phyloP scores from a whole-genome alignment of 768 basidiomycete genomes.

The Xerocomellus intermedius region DNA sequence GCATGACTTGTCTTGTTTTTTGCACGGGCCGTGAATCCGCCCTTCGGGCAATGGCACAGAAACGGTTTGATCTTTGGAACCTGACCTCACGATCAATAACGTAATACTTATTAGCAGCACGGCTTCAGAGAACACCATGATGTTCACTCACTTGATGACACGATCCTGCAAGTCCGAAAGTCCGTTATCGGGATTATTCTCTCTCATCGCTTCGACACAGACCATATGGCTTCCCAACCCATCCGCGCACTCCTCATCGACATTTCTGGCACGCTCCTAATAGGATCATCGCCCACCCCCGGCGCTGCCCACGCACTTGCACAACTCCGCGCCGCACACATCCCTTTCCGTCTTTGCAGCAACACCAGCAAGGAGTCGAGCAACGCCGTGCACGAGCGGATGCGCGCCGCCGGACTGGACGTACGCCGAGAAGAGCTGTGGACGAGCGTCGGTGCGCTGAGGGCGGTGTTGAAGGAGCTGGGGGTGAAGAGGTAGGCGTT shows the following conservation, averaged over 20 bases:
- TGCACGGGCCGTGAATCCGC: too few species aligned
- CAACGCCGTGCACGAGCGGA: conserved; percentile 37
- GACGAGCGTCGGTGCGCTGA: conserved; percentile 64
- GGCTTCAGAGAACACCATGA: too few species aligned
- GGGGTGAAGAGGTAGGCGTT: conserved; percentile 40
- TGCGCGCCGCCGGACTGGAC: conserved; percentile 51
- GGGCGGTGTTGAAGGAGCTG: conserved; percentile 40
- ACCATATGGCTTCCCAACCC: not conserved
- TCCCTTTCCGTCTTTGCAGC: conserved; percentile 58
- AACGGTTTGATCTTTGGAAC: too few species aligned
- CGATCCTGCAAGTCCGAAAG: too few species aligned
- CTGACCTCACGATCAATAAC: too few species aligned
- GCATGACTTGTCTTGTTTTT: too few species aligned
- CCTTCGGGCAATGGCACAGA: too few species aligned
- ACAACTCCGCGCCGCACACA: conserved; percentile 29
- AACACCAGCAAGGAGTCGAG: conserved; percentile 70
- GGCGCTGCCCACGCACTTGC: conserved; percentile 37
- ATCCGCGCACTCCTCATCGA: conserved; percentile 60
- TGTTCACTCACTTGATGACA: too few species aligned
- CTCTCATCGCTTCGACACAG: not conserved
- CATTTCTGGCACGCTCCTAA: conserved; percentile 64
- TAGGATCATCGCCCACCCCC: conserved; percentile 48
- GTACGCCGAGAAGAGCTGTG: conserved; percentile 48
- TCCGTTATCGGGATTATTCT: too few species aligned
- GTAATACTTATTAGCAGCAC: too few species aligned